Percentiles rank a stretch among this genome's conserved stretches.
Evolutionary conservation across 495 filamentous ascomycete genomes (phyloP).

Genomic region (Lasiosphaeriaceae sp.): DNA sequence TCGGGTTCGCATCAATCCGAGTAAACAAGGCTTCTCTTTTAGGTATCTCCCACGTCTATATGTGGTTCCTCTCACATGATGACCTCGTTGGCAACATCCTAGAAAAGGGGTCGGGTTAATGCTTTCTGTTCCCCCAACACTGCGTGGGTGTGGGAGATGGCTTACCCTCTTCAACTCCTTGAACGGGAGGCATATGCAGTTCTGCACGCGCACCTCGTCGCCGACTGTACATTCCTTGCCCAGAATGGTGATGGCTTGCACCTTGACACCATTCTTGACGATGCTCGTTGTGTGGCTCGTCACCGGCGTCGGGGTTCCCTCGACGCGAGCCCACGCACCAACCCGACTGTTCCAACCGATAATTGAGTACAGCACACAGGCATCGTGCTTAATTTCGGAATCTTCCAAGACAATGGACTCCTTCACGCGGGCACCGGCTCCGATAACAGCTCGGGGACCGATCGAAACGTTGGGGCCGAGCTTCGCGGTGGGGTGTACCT

Average conservation of each 20-base stretch:
- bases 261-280: constrained; percentile 95
- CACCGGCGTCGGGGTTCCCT: constrained; percentile 88
- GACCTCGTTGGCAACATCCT: constrained; percentile 92
- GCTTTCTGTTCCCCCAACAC: constrained; percentile 1
- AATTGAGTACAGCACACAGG: constrained; percentile 93
- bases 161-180: constrained; percentile 97
- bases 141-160: constrained; percentile 14
- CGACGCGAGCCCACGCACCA: constrained; percentile 95
- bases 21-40: neutral
- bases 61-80: constrained; percentile 71
- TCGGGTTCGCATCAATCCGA: neutral
- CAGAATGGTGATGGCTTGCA: constrained; percentile 96
- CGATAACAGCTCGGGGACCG: constrained; percentile 78
- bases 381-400: constrained; percentile 93
- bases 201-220: constrained; percentile 95
- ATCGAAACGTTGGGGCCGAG: constrained; percentile 96
- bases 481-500: constrained; percentile 92
- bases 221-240: constrained; percentile 95
- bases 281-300: constrained; percentile 90
- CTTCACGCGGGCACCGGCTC: constrained; percentile 87
- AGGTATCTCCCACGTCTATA: neutral
- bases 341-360: constrained; percentile 96
- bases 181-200: constrained; percentile 95
- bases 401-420: constrained; percentile 96
- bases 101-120: constrained; percentile 29